A percentile compares a stretch with the other conserved stretches of the same genome.
Conservation (phyloP, 148 eudicot genomes). For the Camellia sinensis region DNA sequence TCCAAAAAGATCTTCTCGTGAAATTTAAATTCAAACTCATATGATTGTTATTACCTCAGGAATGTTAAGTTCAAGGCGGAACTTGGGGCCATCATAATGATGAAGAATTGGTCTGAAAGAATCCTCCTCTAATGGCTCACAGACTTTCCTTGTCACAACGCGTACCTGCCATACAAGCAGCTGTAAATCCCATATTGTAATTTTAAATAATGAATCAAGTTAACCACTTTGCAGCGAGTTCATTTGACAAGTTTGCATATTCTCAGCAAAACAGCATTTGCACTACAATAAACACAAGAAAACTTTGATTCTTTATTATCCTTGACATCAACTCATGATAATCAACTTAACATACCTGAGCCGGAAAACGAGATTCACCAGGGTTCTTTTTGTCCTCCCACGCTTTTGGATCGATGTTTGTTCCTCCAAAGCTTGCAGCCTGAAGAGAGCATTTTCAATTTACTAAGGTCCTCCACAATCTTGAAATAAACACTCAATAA, state of each 20-base stretch:
- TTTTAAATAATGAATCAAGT: background rate
- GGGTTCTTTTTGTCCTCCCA: slow-evolving; percentile 99
- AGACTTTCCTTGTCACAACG: slow-evolving; percentile 79
- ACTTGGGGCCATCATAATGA: slow-evolving; percentile 98
- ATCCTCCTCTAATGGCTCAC: slow-evolving; percentile 92
- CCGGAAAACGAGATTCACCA: slow-evolving; percentile 99
- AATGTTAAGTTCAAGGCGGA: slow-evolving; percentile 90
- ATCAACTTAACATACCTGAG: slow-evolving; percentile 59
- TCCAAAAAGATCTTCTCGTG: too few relatives aligned
- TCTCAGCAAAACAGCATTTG: background rate
- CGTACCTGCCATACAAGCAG: slow-evolving; percentile 44
- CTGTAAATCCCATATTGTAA: background rate
- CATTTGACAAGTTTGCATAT: background rate
- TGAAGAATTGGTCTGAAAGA: slow-evolving; percentile 98
- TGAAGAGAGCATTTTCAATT: slow-evolving; percentile 27
- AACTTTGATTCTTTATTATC: background rate
- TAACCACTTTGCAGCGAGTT: background rate
- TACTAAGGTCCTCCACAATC: background rate
- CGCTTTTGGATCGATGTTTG: slow-evolving; percentile 87
- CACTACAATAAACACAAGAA: background rate
- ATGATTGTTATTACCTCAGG: slow-evolving; percentile 64
- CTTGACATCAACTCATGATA: background rate
- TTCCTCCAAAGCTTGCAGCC: slow-evolving; percentile 99
- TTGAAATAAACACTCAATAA: background rate
- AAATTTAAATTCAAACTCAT: background rate